Evolutionary conservation across 352 stramenopile genomes (phyloP), one percentile per base, ranked within the genome.

Genomic region (Aphanomyces stellatus): DNA sequence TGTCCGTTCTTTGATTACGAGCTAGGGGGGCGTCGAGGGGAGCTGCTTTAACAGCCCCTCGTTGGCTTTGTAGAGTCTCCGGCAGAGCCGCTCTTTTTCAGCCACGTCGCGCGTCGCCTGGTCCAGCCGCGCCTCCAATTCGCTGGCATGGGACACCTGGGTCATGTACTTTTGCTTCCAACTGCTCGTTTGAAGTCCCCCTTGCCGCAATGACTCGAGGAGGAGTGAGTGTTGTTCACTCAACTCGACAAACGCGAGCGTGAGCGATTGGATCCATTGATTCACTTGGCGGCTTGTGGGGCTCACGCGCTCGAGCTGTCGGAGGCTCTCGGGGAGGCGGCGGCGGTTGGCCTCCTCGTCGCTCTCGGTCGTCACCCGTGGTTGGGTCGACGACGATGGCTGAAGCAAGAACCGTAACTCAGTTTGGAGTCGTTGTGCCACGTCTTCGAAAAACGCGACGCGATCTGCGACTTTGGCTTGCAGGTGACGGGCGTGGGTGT

Each of bases 11-110:
- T n/a, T n/a, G n/a, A n/a, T n/a, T n/a, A n/a, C n/a, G n/a, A n/a
- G n/a, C n/a, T n/a, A n/a, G n/a, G n/a, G n/a, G n/a, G n/a, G n/a
- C n/a, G n/a, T n/a, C n/a, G n/a, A n/a, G 51, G 24, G 55, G 2
- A 49, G 34, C 17, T 46, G 34, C 25, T 51, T 43, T 15, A 64
- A 35, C 24, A 64, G 37, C 8, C 30, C 17, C 25, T 64, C 55
- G 55, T 64, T 64, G 55, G 55, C 55, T 1, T 37, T 27, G 40
- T 64, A 64, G 5, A 64, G 22, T n/a, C 37, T 31, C 28, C 43
- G 55, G 40, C 55, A 64, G 8, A 49, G n/a, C 11, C 40, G 55
- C 7, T 25, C 27, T 17, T 64, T 64, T 8, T 64, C 55, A 31
- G 34, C 19, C n/a, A 64, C 13, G 11, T 64, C 33, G 3, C 2